Base-by-base conservation (phyloP, 2,329 filamentous ascomycete genomes). In the Fusarium piperis region DNA sequence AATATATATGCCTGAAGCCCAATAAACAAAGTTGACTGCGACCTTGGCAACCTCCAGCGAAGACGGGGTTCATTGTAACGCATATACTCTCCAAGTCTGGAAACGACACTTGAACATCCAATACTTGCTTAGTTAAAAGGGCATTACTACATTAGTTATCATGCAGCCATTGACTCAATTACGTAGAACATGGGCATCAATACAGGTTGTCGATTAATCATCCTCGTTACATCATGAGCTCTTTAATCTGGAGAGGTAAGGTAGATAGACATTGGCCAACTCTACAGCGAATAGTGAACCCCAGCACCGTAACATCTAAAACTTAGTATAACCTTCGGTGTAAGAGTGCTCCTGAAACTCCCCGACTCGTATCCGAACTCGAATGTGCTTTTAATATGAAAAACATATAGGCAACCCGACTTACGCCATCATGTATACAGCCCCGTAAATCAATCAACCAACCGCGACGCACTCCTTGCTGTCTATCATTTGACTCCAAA, bases 401-500 rank as follows among this genome's bases (percentile, higher is more conserved):
- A 61, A 58, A 73, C 61, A 60, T 60, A 48, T 64, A 62, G 66
- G 57, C 46, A 62, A 73, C 44, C 66, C 74, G 56, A 59, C 64
- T 60, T 67, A 58, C 67, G 70, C 71, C 74, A 44, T 61, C 57
- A 53, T 65, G 70, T 69, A 64, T 74, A 74, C 67, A 74, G 48
- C 46, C 58, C 63, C 59, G 53, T 59, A 59, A 61, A 72, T 64
- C 62, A 74, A 48, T 18, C 46, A 30, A 51, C 46, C 46, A 30
- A 51, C 46, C 46, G 41, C 28, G 57, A 65, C 57, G 39, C 63
- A 57, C 56, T 61, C 59, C 56, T 38, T 59, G 55, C 58, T 52
- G 60, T 64, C 74, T 71, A 73, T 73, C 57, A 57, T 74, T 64
- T 67, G 74, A 76, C 75, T 76, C 75, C 75, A 59, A 73, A 51